These are phyloP conservation scores for Ustilago shanxiensis DNA, from an alignment of 1,284 basidiomycete genomes.

Conservation along the genomic window DNA sequence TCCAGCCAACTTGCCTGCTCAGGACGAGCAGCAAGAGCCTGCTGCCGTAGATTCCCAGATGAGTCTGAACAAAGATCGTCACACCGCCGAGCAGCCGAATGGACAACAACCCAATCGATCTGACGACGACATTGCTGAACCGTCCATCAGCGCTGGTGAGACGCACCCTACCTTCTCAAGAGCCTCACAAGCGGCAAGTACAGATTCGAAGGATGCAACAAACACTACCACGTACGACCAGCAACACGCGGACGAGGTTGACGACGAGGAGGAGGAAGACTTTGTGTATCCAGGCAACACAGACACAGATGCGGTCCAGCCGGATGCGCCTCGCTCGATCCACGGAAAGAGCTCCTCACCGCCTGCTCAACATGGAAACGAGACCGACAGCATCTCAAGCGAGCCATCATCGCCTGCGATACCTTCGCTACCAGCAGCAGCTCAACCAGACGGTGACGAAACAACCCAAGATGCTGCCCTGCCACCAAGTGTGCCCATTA, in stretches of 20 bases:
- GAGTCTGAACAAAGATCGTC: background rate
- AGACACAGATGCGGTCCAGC: background rate
- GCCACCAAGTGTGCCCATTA: background rate
- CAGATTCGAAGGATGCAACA: background rate
- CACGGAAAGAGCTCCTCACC: background rate
- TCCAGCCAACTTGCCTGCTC: background rate
- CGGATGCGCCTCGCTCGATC: background rate
- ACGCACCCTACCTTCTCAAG: background rate
- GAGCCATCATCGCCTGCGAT: background rate
- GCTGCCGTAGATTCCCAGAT: background rate
- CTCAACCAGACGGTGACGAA: background rate
- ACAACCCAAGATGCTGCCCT: background rate
- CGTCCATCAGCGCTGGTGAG: background rate
- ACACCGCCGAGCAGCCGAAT: background rate
- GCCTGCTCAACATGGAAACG: background rate
- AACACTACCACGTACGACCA: background rate
- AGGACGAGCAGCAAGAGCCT: background rate
- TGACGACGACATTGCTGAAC: background rate
- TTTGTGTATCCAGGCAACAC: conserved; percentile 38
- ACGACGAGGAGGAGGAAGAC: conserved; percentile 28
- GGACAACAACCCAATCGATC: background rate
- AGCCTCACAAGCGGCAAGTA: background rate
- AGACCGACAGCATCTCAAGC: background rate
- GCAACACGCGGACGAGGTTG: conserved; percentile 18
- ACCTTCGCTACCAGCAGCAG: conserved; percentile 4